Percentiles rank a stretch among this genome's conserved stretches.
Evolutionary conservation across 768 basidiomycete species (phyloP).

Genomic region (Agrocybe pediades): DNA sequence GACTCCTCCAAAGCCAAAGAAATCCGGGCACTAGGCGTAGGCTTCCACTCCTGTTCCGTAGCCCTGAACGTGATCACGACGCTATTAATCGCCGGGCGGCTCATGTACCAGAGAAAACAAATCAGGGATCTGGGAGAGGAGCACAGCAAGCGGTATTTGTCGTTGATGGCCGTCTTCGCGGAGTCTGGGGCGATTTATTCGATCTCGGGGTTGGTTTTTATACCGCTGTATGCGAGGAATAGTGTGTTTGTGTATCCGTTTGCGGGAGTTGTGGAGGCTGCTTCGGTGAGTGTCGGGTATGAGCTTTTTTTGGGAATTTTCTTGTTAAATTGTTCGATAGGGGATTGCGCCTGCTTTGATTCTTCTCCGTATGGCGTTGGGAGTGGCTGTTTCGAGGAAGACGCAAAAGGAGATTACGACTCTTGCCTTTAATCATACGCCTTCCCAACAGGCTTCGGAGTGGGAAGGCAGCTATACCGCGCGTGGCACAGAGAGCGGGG

Average conservation of each 20-base stretch:
- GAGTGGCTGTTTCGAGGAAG: constrained; percentile 8
- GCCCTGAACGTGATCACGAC: constrained; percentile 10
- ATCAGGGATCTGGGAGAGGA: constrained; percentile 7
- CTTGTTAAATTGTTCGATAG: neutral
- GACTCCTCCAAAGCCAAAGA: neutral
- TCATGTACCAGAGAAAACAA: constrained; percentile 8
- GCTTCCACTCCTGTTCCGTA: constrained; percentile 11
- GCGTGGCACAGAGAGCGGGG: neutral
- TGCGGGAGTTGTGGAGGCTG: constrained; percentile 7
- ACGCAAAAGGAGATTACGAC: constrained; percentile 2
- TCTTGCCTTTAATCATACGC: neutral
- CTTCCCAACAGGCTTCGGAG: neutral
- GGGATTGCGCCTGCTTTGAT: constrained; percentile 13
- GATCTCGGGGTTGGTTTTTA: constrained; percentile 9
- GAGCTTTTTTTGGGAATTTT: neutral
- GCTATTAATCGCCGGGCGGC: constrained; percentile 6
- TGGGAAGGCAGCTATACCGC: neutral
- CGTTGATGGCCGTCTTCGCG: constrained; percentile 10
- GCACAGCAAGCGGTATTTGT: constrained; percentile 9
- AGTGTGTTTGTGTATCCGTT: constrained; percentile 7
- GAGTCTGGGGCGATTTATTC: constrained; percentile 12
- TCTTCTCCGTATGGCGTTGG: constrained; percentile 9
- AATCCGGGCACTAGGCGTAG: constrained; percentile 5
- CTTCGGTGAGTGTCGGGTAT: neutral
- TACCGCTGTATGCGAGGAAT: constrained; percentile 8